Evolutionary conservation across 169 alveolate genomes (phyloP).

Genomic region (Theileria annulata): DNA sequence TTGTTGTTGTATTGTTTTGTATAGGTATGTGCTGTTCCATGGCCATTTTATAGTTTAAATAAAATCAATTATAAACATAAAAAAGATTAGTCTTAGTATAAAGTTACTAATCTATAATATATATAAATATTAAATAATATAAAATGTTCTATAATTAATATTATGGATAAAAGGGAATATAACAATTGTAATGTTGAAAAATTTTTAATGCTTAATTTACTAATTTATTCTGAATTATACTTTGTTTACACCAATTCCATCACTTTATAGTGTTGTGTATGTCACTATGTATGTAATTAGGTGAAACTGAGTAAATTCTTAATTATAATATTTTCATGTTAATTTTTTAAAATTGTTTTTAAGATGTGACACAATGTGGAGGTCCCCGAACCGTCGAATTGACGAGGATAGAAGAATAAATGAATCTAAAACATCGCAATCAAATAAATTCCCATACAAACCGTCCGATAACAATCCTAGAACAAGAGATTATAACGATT

Average conservation of each 20-base stretch:
- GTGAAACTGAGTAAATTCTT: no score
- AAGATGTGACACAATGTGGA: not conserved
- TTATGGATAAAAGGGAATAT: not conserved
- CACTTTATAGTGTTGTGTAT: no score
- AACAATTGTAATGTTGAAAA: not conserved
- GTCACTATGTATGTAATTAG: no score
- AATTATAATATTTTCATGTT: no score
- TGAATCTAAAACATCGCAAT: conserved; percentile 6
- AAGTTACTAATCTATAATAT: not conserved
- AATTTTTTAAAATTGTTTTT: no score
- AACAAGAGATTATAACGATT: not conserved
- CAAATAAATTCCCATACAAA: conserved; percentile 3
- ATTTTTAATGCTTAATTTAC: no score
- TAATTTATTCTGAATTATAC: no score
- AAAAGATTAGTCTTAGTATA: not conserved
- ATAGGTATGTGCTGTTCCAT: conserved; percentile 54
- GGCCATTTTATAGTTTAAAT: conserved; percentile 51
- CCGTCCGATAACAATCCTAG: not conserved
- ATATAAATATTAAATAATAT: not conserved
- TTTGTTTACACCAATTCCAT: no score
- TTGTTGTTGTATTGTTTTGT: conserved; percentile 3
- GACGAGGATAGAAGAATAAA: not conserved
- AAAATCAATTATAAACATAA: conserved; percentile 43
- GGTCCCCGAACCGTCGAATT: not conserved
- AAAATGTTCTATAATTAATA: not conserved